Evolutionary conservation across 2,329 filamentous ascomycete genomes (phyloP).

Genomic region (Exophiala phaeomuriformis): DNA sequence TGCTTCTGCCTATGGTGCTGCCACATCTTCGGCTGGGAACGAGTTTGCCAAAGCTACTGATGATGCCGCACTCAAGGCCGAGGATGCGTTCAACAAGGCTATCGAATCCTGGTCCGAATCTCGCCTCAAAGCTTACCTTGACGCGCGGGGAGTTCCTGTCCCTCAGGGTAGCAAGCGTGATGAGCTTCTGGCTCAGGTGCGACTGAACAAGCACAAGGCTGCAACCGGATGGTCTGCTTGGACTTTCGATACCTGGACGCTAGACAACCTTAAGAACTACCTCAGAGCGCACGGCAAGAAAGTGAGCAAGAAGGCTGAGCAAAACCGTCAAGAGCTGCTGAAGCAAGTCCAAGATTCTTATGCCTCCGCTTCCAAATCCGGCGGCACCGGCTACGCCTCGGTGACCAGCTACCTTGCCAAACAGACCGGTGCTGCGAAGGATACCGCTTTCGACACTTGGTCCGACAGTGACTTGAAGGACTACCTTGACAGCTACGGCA

Average conservation of each 20-base stretch:
- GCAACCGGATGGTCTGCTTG: conserved; percentile 61
- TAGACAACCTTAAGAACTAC: conserved; percentile 59
- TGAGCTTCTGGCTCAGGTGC: conserved; percentile 66
- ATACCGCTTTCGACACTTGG: conserved; percentile 64
- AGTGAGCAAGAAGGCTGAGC: conserved; percentile 55
- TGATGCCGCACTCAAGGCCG: conserved; percentile 53
- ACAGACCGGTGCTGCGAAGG: conserved; percentile 59
- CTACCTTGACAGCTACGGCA: conserved; percentile 72
- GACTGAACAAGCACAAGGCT: conserved; percentile 64
- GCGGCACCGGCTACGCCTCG: conserved; percentile 49
- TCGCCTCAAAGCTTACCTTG: conserved; percentile 69
- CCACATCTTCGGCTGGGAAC: conserved; percentile 68
- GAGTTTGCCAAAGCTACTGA: conserved; percentile 70
- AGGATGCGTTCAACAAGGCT: conserved; percentile 60
- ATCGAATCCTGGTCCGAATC: conserved; percentile 63
- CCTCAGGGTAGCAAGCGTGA: conserved; percentile 65
- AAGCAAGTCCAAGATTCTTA: conserved; percentile 46
- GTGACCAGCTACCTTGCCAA: conserved; percentile 63
- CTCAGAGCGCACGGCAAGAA: conserved; percentile 45
- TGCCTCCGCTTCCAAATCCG: conserved; percentile 41
- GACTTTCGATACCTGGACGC: conserved; percentile 72
- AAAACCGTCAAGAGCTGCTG: conserved; percentile 65
- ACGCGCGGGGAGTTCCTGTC: conserved; percentile 67
- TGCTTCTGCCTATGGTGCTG: conserved; percentile 54
- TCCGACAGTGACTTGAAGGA: conserved; percentile 63